phyloP scores from a whole-genome alignment of 805 yeast species.

The Isabelozyma rhagii region DNA sequence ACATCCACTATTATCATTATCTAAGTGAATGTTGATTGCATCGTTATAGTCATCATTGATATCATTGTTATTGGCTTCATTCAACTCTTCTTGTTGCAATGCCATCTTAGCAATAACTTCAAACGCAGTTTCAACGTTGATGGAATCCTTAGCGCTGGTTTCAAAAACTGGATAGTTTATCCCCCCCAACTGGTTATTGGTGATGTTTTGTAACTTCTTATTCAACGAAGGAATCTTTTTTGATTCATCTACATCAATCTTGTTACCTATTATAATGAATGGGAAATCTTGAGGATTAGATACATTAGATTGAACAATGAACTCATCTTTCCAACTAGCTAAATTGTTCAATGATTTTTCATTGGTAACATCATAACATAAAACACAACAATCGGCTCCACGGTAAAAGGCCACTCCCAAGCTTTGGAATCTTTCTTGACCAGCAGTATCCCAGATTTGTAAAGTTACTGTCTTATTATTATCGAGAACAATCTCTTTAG shows the following conservation, averaged over 20 bases:
- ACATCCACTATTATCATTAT: constrained; percentile 74
- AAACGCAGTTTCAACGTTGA: constrained; percentile 92
- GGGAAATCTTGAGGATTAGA: constrained; percentile 94
- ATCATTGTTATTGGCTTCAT: constrained; percentile 65
- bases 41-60: constrained; percentile 84
- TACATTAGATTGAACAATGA: constrained; percentile 88
- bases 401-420: constrained; percentile 96
- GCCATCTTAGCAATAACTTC: constrained; percentile 96
- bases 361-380: constrained; percentile 94
- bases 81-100: constrained; percentile 88
- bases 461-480: constrained; percentile 69
- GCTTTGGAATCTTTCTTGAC: constrained; percentile 96
- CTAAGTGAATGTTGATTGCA: constrained; percentile 92
- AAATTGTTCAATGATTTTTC: constrained; percentile 88
- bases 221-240: constrained; percentile 66
- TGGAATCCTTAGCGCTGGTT: constrained; percentile 96
- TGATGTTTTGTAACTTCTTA: constrained; percentile 48
- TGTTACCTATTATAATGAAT: constrained; percentile 91
- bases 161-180: constrained; percentile 80
- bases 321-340: constrained; percentile 93
- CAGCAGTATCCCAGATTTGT: constrained; percentile 98
- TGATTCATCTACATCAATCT: constrained; percentile 89
- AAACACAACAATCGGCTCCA: constrained; percentile 97
- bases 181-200: constrained; percentile 54
- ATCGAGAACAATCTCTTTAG: constrained; percentile 85